A percentile compares a stretch with the other conserved stretches of the same genome.
Evolutionary conservation across 163 green algal species (phyloP).

Genomic region (Chlorella variabilis): DNA sequence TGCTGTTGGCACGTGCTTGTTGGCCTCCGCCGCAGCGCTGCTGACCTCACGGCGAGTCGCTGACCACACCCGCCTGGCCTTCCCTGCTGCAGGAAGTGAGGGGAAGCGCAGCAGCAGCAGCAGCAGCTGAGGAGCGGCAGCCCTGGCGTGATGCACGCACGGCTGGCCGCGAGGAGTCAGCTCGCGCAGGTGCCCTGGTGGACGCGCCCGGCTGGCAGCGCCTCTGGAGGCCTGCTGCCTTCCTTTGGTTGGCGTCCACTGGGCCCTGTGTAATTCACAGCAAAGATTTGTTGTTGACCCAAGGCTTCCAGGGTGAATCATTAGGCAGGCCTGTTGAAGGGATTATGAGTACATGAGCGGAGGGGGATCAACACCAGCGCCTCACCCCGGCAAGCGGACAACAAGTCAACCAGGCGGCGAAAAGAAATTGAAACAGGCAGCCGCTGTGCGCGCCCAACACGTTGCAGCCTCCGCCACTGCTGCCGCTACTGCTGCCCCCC

Average conservation of each 20-base stretch:
- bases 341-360: too few species aligned
- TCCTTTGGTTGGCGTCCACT: neutral
- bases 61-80: neutral
- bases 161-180: conserved; percentile 15
- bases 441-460: too few species aligned
- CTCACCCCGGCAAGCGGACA: too few species aligned
- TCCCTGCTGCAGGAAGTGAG: conserved; percentile 14
- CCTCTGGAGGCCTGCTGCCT: neutral
- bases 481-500: too few species aligned
- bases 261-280: neutral
- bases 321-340: too few species aligned
- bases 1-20: neutral
- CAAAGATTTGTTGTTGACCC: neutral
- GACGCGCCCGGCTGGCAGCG: neutral
- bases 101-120: conserved; percentile 21
- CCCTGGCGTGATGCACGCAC: neutral
- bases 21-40: too few species aligned
- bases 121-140: conserved; percentile 34
- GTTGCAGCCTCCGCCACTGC: too few species aligned
- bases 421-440: too few species aligned
- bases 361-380: too few species aligned
- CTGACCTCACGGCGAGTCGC: too few species aligned
- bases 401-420: too few species aligned
- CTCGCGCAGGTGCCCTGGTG: neutral
- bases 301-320: too few species aligned